Percentiles rank a stretch among this genome's conserved stretches.
phyloP scores from a whole-genome alignment of 345 rosid species.

The Camelina hispida region DNA sequence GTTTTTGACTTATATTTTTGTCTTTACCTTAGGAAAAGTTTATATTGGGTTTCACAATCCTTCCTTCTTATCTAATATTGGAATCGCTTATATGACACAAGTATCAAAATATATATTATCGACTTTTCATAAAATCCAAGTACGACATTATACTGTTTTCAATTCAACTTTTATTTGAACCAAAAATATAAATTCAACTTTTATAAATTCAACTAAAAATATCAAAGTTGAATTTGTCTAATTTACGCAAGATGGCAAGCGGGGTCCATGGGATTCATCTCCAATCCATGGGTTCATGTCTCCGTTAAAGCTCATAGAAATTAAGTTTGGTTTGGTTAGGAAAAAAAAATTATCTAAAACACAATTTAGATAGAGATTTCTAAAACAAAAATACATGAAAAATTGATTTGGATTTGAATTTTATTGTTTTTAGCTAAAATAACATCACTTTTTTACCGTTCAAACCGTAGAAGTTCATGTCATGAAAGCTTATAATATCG shows the following conservation, averaged over 20 bases:
- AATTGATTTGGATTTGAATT: background rate
- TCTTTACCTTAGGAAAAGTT: constrained; percentile 20
- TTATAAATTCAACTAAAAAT: too few species aligned
- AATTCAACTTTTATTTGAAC: constrained; percentile 7
- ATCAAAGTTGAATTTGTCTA: background rate
- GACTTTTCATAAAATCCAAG: constrained; percentile 8
- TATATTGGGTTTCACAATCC: constrained; percentile 10
- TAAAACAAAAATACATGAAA: background rate
- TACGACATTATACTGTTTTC: background rate
- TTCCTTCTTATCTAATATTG: background rate
- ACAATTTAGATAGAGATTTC: background rate
- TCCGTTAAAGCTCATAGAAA: constrained; percentile 2
- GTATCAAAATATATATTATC: constrained; percentile 11
- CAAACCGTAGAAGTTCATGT: too few species aligned
- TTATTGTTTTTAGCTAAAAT: background rate
- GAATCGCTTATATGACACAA: constrained; percentile 28
- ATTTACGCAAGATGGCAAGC: background rate
- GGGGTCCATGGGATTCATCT: constrained; percentile 24
- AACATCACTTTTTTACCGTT: too few species aligned
- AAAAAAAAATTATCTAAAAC: background rate
- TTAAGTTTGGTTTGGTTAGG: background rate
- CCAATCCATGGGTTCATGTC: constrained; percentile 4
- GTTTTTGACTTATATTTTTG: constrained; percentile 26
- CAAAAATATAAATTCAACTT: too few species aligned
- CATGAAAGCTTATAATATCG: background rate